A percentile compares a stretch with the other conserved stretches of the same genome.
phyloP scores from a whole-genome alignment of 139 green algal genomes.

The Medakamo hakoo region DNA sequence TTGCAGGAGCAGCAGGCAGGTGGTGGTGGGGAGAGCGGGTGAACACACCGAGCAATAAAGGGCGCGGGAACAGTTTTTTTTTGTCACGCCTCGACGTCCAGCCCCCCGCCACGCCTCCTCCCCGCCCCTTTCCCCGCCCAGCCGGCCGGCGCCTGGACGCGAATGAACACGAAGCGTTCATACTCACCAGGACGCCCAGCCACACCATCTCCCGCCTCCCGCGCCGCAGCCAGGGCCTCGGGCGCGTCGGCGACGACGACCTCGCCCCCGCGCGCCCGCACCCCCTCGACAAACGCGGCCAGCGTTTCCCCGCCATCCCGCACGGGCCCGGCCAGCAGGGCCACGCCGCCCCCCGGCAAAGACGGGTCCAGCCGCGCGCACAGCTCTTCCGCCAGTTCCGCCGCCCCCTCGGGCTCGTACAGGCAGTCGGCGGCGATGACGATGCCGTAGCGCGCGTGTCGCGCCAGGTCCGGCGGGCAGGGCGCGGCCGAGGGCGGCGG shows the following conservation, averaged over 20 bases:
- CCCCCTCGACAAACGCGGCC: not conserved
- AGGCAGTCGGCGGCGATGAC: not conserved
- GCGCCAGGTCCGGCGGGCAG: not conserved
- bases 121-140: too few species aligned
- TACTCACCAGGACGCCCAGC: not conserved
- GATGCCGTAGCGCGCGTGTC: not conserved
- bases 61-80: too few species aligned
- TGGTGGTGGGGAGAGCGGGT: too few species aligned
- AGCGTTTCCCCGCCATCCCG: not conserved
- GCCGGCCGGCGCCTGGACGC: too few species aligned
- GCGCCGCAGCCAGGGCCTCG: not conserved
- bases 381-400: not conserved
- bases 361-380: not conserved
- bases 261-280: too few species aligned
- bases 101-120: too few species aligned
- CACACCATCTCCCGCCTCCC: too few species aligned
- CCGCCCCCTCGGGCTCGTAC: not conserved
- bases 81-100: too few species aligned
- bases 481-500: not conserved
- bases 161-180: not conserved
- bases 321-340: not conserved
- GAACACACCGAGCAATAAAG: too few species aligned
- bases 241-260: not conserved
- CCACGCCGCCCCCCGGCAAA: too few species aligned
- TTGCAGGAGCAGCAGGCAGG: too few species aligned